Percentiles rank a stretch among this genome's conserved stretches.
Evolutionary conservation across 805 yeast genomes (phyloP).

Genomic region (Kluyveromyces wickerhamii): DNA sequence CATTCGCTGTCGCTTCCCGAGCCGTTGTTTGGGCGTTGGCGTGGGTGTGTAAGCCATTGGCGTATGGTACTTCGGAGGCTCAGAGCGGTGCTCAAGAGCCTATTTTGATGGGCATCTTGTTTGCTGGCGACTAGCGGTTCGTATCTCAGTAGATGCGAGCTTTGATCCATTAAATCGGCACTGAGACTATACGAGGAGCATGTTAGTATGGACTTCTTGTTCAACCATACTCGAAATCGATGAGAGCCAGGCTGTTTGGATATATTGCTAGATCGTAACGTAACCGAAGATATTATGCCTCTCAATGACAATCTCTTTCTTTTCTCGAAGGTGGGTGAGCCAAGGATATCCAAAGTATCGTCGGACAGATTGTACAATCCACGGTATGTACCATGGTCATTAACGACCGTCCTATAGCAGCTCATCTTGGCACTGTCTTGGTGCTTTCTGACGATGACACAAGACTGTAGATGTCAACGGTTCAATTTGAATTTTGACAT

Average conservation of each 20-base stretch:
- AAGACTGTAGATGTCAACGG: too few species aligned
- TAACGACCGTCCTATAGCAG: constrained; percentile 2
- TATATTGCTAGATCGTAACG: background rate
- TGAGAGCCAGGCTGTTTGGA: background rate
- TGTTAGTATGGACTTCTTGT: constrained; percentile 1
- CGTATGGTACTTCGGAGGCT: background rate
- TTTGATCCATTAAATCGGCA: background rate
- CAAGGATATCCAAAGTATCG: constrained; percentile 4
- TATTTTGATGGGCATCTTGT: too few species aligned
- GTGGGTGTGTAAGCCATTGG: too few species aligned
- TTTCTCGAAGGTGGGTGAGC: constrained; percentile 3
- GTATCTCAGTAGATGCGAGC: background rate
- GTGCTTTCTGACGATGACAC: too few species aligned
- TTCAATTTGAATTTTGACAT: too few species aligned
- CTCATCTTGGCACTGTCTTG: background rate
- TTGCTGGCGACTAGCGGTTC: too few species aligned
- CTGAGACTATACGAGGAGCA: background rate
- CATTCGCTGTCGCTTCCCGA: too few species aligned
- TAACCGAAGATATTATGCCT: background rate
- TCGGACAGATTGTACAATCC: constrained; percentile 1
- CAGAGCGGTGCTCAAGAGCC: too few species aligned
- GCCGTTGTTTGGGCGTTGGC: too few species aligned
- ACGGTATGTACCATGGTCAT: constrained; percentile 4
- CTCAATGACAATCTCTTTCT: background rate
- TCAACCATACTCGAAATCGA: constrained; percentile 3